A percentile compares a stretch with the other conserved stretches of the same genome.
phyloP scores from a whole-genome alignment of 805 yeast species.

The Yarrowia sp. region DNA sequence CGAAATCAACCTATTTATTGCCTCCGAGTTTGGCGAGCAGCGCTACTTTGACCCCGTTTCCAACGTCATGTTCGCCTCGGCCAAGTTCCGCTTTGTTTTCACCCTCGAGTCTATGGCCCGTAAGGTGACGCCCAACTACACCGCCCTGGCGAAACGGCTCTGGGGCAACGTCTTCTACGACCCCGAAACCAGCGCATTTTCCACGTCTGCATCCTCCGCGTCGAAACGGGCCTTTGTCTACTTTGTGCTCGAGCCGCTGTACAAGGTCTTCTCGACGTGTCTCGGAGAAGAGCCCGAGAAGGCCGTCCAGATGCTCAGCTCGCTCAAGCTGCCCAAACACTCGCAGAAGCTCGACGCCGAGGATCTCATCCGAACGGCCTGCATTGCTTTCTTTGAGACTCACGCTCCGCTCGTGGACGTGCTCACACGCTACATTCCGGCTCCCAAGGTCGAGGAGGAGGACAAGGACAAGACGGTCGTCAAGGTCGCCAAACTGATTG shows the following conservation, averaged over 20 bases:
- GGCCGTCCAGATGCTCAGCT: conserved; percentile 37
- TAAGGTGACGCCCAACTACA: conserved; percentile 38
- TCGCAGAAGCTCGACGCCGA: conserved; percentile 51
- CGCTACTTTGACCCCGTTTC: conserved; percentile 51
- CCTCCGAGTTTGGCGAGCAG: conserved; percentile 14
- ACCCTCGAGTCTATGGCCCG: conserved; percentile 62
- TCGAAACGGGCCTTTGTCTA: conserved; percentile 50
- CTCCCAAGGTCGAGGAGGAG: background rate
- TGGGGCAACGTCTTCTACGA: conserved; percentile 77
- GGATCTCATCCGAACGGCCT: conserved; percentile 55
- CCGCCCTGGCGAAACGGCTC: conserved; percentile 51
- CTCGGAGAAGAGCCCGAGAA: conserved; percentile 45
- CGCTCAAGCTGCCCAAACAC: conserved; percentile 40
- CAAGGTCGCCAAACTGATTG: conserved; percentile 57
- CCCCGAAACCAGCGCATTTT: conserved; percentile 46
- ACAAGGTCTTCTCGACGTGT: conserved; percentile 9
- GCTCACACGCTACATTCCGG: conserved; percentile 35
- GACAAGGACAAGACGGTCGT: conserved; percentile 44
- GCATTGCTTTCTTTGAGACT: conserved; percentile 52
- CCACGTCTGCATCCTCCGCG: conserved; percentile 35
- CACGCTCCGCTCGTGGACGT: conserved; percentile 55
- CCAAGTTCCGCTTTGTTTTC: conserved; percentile 61
- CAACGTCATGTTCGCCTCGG: conserved; percentile 75
- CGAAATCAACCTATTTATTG: conserved; percentile 59
- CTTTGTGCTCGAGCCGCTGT: conserved; percentile 53